These are phyloP conservation scores for Guadua angustifolia DNA, from an alignment of 176 grass and related monocot genomes.

Conservation along the genomic window DNA sequence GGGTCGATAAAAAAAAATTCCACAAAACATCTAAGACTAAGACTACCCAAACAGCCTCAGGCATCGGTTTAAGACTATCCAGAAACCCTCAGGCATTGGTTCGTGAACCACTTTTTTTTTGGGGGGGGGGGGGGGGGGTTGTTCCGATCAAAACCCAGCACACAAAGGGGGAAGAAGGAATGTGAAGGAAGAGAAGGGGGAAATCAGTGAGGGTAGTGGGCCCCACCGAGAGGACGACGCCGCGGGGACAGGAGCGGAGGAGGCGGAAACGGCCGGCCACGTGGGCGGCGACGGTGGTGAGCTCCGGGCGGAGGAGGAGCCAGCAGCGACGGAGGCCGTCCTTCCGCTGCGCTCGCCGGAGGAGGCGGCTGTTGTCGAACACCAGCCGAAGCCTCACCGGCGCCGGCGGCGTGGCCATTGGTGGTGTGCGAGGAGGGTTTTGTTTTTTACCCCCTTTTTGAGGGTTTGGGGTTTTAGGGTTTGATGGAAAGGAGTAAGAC, in stretches of 20 bases:
- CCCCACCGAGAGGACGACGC: slow-evolving; percentile 59
- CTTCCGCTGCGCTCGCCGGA: slow-evolving; percentile 54
- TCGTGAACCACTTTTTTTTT: background rate
- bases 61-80: background rate
- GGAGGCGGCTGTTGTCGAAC: slow-evolving; percentile 59
- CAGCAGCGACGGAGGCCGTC: slow-evolving; percentile 73
- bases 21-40: slow-evolving; percentile 1
- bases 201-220: background rate
- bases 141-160: slow-evolving; percentile 6
- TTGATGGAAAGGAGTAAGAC: background rate
- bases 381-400: slow-evolving; percentile 62
- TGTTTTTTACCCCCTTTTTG: background rate
- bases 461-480: background rate
- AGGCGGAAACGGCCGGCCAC: slow-evolving; percentile 57
- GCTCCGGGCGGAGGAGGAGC: slow-evolving; percentile 65
- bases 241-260: slow-evolving; percentile 49
- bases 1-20: background rate
- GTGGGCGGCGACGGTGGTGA: slow-evolving; percentile 58
- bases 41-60: no score
- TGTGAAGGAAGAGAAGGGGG: background rate
- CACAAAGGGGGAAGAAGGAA: background rate
- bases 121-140: no score
- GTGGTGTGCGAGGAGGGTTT: slow-evolving; percentile 19
- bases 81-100: slow-evolving; percentile 23
- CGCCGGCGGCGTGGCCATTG: slow-evolving; percentile 41